Evolutionary conservation across 192 early-diverging fungal genomes (phyloP), one percentile per base, ranked within the genome.

Genomic region (Pilobolus umbonatus): DNA sequence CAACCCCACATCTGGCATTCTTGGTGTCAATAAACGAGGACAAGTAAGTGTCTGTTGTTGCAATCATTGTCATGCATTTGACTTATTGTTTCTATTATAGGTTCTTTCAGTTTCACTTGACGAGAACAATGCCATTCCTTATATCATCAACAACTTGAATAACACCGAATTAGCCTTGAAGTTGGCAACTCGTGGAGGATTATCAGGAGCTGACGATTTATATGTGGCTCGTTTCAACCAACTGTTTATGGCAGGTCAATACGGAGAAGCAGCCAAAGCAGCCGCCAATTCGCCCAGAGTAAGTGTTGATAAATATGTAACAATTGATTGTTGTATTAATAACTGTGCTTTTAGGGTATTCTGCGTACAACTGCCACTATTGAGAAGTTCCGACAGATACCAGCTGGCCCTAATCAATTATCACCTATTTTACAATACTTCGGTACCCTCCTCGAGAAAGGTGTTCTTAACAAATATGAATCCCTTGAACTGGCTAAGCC

Each of bases 361-460:
- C 84, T 99, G 65, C 88, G 96, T 69, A 96, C 95, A 0, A 84
- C 88, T 28, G 81, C 88, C 52, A 97, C 94, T 11, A 94, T 99
- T 75, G 93, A 99, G 60, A 84, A 88, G 21, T 95, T 99, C 72
- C 94, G 94, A 77, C 74, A 88, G 35, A 73, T 92, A 46, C 82
- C 87, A 34, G 85, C 85, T 38, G 70, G 65, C 12, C 77, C 83
- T 9, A 93, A 92, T 14, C 88, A 93, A 72, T 68, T 92, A 6
- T 85, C 92, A 15, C 96, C 96, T 11, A 91, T 99, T 62, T 79
- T 98, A 44, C 93, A 96, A 77, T 99, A 99, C 79, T 99, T 99
- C 83, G 93, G 90, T 24, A 91, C 92, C 21, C 73, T 99, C 10
- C 77, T 99, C 25, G 95, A 99, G 61, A 94, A 91, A 76, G 92